Evolutionary conservation across 1,284 basidiomycete species (phyloP).

Genomic region (Dichomitus squalens): DNA sequence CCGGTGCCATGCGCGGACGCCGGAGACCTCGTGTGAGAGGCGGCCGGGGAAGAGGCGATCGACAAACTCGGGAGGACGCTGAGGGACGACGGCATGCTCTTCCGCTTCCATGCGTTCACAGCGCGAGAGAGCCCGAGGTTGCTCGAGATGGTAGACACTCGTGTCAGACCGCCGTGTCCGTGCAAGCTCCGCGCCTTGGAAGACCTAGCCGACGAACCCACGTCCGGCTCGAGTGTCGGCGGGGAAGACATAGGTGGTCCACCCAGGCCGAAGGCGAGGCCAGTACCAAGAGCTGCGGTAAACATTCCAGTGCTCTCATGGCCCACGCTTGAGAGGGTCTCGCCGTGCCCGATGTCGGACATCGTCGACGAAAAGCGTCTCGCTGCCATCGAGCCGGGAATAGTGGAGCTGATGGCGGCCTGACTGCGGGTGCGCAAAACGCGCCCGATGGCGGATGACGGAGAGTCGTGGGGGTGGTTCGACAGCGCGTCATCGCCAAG

Average conservation of each 20-base stretch:
- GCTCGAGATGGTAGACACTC: conserved; percentile 14
- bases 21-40: neutral
- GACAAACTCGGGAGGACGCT: conserved; percentile 21
- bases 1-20: neutral
- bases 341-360: conserved; percentile 19
- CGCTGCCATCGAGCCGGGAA: conserved; percentile 12
- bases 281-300: conserved; percentile 34
- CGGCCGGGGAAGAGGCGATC: conserved; percentile 7
- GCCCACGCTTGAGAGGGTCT: conserved; percentile 1
- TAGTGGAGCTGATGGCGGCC: conserved; percentile 18
- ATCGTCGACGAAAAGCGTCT: conserved; percentile 20
- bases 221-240: conserved; percentile 1
- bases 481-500: conserved; percentile 20
- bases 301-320: conserved; percentile 28
- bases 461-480: conserved; percentile 11
- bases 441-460: conserved; percentile 7
- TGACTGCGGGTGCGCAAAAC: conserved; percentile 26
- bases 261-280: conserved; percentile 32
- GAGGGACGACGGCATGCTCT: conserved; percentile 30
- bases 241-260: conserved; percentile 1
- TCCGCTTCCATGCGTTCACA: conserved; percentile 27
- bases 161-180: conserved; percentile 12
- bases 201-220: neutral
- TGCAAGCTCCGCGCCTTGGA: conserved; percentile 6
- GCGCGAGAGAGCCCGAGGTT: conserved; percentile 23